Evolutionary conservation across 768 basidiomycete genomes (phyloP), one percentile per base, ranked within the genome.

Genomic region (Hydnomerulius pinastri): DNA sequence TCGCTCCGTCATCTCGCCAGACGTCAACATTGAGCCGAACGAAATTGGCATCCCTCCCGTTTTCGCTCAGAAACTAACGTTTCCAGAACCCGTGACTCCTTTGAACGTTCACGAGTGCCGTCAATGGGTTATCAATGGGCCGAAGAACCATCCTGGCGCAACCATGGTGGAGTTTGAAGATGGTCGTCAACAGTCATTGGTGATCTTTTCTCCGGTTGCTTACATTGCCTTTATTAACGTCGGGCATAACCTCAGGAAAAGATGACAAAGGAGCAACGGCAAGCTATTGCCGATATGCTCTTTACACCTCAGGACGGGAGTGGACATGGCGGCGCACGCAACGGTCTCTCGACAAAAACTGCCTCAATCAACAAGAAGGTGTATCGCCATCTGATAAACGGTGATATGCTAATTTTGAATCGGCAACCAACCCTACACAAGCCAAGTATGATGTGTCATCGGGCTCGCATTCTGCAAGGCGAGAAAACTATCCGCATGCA

Each of bases 401-500:
- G 97, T 2, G 97, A 99, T 66, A 87, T 96, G 47, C 73, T 99
- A 49, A 90, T 99, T 58, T 76, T 99, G 32, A 99, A 99, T 66
- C 89, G 97, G 44, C 97, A 99, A 74, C 97, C 97, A 6, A 98
- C 97, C 2, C 77, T 99, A 45, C 97, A 99, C 68, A 99, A 99
- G 66, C 96, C 97, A 18, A 93, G 91, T 77, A 99, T 99, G 96
- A 99, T 99, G 97, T 87, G 86, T 7, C 97, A 99, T 67, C 88
- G 83, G 59, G 96, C 96, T 13, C 86, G 87, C 49, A 88, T 98
- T 17, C 69, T 99, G 54, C 81, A 85, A 54, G 97, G 96, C 21
- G 97, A 99, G 72, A 99, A 98, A 77, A 98, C 97, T 0, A 98
- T 99, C 66, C 83, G 97, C 12, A 95, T 99, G 95, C 97, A 99